These are phyloP conservation scores for Aquanectria penicillioides DNA, from an alignment of 2,329 filamentous ascomycete species.

Conservation along the genomic window DNA sequence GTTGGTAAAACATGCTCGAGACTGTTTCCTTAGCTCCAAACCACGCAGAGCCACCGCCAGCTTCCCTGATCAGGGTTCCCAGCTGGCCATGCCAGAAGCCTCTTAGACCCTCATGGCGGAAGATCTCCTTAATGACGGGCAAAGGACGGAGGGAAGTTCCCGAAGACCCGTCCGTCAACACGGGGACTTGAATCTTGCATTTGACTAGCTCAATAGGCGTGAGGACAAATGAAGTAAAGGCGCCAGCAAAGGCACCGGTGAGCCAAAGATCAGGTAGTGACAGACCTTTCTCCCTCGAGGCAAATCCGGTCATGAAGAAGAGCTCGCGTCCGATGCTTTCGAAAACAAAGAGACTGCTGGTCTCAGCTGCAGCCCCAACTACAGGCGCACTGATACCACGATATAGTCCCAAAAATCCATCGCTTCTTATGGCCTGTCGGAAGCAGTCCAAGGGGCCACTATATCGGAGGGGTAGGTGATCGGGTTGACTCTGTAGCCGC, in stretches of 20 bases:
- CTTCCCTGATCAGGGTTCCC: slow-evolving; percentile 92
- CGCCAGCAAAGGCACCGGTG: slow-evolving; percentile 87
- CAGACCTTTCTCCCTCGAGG: slow-evolving; percentile 66
- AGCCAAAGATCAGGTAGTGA: slow-evolving; percentile 79
- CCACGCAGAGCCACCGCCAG: slow-evolving; percentile 93
- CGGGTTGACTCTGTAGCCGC: slow-evolving; percentile 93
- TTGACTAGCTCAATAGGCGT: slow-evolving; percentile 98
- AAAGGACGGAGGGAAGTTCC: slow-evolving; percentile 69
- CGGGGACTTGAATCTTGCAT: slow-evolving; percentile 93
- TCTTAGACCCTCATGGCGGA: slow-evolving; percentile 80
- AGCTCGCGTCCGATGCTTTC: slow-evolving; percentile 78
- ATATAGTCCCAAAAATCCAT: slow-evolving; percentile 86
- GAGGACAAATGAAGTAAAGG: slow-evolving; percentile 88
- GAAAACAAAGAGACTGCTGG: slow-evolving; percentile 91
- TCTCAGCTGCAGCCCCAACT: slow-evolving; percentile 91
- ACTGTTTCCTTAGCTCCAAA: slow-evolving; percentile 91
- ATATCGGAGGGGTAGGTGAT: slow-evolving; percentile 83
- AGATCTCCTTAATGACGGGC: slow-evolving; percentile 80
- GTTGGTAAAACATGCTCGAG: slow-evolving; percentile 73
- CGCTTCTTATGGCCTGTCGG: slow-evolving; percentile 80
- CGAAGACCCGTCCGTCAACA: slow-evolving; percentile 51
- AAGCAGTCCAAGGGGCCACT: slow-evolving; percentile 93
- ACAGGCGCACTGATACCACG: slow-evolving; percentile 93
- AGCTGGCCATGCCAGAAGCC: slow-evolving; percentile 97
- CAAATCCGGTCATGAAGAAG: slow-evolving; percentile 64